A percentile compares a stretch with the other conserved stretches of the same genome.
phyloP scores from a whole-genome alignment of 352 stramenopile species.

The Pythium brachiatum region DNA sequence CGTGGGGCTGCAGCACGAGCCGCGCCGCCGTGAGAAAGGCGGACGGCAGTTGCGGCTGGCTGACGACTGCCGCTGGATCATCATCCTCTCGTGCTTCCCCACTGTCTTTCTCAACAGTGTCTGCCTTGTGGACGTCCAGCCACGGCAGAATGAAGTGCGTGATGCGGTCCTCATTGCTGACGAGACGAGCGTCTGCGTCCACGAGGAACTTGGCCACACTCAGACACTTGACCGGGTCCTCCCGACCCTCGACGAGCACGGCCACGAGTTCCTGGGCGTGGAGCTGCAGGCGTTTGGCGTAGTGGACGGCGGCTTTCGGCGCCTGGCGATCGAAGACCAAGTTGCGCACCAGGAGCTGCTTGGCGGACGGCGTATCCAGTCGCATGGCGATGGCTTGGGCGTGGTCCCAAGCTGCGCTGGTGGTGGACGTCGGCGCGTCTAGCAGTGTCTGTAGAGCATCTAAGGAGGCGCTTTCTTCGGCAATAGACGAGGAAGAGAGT shows the following conservation, averaged over 20 bases:
- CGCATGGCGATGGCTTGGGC: constrained; percentile 54
- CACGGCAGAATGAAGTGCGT: constrained; percentile 57
- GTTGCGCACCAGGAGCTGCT: constrained; percentile 32
- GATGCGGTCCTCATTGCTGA: constrained; percentile 39
- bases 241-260: constrained; percentile 15
- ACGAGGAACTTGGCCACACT: constrained; percentile 54
- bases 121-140: constrained; percentile 27
- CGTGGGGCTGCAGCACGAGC: constrained; percentile 39
- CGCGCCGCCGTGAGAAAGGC: constrained; percentile 29
- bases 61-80: background rate
- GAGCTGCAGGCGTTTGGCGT: constrained; percentile 54
- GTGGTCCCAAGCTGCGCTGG: constrained; percentile 55
- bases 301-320: constrained; percentile 61
- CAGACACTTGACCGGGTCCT: constrained; percentile 19
- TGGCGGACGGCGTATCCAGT: constrained; percentile 34
- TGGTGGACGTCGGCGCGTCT: constrained; percentile 18
- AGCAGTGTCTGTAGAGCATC: constrained; percentile 29
- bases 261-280: constrained; percentile 31
- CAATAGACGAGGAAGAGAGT: background rate
- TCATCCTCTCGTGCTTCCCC: too few relatives aligned
- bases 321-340: constrained; percentile 40
- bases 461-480: constrained; percentile 2
- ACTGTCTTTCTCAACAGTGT: background rate
- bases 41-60: constrained; percentile 8
- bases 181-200: constrained; percentile 35